Base-by-base conservation (phyloP, 768 basidiomycete genomes). In the Mycena venus region DNA sequence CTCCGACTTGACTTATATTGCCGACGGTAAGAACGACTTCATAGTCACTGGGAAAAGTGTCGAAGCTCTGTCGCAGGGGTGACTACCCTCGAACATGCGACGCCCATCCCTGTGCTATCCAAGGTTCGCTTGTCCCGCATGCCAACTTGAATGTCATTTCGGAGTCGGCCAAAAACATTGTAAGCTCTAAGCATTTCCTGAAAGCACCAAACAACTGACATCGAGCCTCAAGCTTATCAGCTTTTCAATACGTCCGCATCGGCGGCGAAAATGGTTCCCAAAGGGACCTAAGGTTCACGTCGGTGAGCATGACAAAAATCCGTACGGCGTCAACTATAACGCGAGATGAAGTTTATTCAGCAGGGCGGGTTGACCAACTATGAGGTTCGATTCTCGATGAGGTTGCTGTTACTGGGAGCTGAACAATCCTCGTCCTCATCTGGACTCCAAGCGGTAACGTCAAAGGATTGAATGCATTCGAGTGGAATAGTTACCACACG, bases 1-100 rank as follows among this genome's bases (percentile, higher is more conserved):
- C 77, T 95, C 93, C 93, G 93, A 94, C 77, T 81, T 91, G 75
- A 93, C 94, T 0, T 95, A 94, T 76, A 93, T 94, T 68, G 83
- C 93, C n/a, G 94, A 95, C 77, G 94, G 93, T 91, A 71, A 71
- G n/a, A 73, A n/a, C 25, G 11, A 42, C 12, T n/a, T n/a, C n/a
- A n/a, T n/a, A n/a, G n/a, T n/a, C n/a, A n/a, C n/a, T n/a, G n/a
- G n/a, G n/a, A n/a, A n/a, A n/a, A n/a, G 68, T 58, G 61, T 59
- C 31, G 44, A n/a, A 12, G 10, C n/a, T 25, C 4, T 51, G 15
- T 23, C 23, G 38, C n/a, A 93, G 93, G 93, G 21, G 94, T 94
- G 93, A 93, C 93, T 2, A 94, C 93, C 2, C 83, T 94, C 12
- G 93, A 94, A 79, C 93, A 94, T 76, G 85, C 92, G 23, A 80